Conservation (phyloP, 148 eudicot genomes). For the Mesembryanthemum crystallinum region DNA sequence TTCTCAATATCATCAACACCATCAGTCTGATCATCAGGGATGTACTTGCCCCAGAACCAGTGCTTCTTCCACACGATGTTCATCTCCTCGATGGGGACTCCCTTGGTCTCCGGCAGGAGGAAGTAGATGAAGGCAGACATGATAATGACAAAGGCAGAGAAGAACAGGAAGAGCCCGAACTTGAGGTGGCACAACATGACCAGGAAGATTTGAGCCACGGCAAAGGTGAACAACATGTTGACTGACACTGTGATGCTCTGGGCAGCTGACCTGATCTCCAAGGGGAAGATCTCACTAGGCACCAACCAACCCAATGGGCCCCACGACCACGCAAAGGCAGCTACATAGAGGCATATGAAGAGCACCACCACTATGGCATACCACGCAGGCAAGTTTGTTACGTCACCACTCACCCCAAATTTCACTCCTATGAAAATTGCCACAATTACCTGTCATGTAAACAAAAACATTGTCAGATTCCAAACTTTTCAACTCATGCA, state of each 20-base stretch:
- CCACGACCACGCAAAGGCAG: conserved; percentile 92
- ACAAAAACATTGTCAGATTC: neutral
- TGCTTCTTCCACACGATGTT: conserved; percentile 61
- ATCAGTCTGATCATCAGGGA: conserved; percentile 44
- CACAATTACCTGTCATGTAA: conserved; percentile 35
- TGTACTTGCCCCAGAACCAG: conserved; percentile 61
- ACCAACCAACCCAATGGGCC: conserved; percentile 86
- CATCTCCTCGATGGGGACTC: conserved; percentile 80
- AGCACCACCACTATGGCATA: conserved; percentile 73
- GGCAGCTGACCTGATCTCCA: conserved; percentile 76
- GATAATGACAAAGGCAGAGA: conserved; percentile 53
- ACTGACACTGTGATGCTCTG: conserved; percentile 70
- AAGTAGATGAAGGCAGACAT: conserved; percentile 65
- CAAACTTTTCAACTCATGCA: too few species aligned
- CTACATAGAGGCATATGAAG: conserved; percentile 71
- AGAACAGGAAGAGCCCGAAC: conserved; percentile 71
- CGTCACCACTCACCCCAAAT: conserved; percentile 50
- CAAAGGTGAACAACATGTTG: conserved; percentile 79
- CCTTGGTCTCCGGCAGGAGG: conserved; percentile 80
- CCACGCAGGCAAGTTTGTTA: conserved; percentile 48
- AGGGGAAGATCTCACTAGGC: conserved; percentile 79
- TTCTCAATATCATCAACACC: conserved; percentile 35
- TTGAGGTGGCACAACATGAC: conserved; percentile 70
- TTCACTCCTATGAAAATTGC: conserved; percentile 58
- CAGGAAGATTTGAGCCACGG: conserved; percentile 61